These are phyloP conservation scores for Anthostomella pinea DNA, from an alignment of 2,329 filamentous ascomycete species.

Conservation along the genomic window DNA sequence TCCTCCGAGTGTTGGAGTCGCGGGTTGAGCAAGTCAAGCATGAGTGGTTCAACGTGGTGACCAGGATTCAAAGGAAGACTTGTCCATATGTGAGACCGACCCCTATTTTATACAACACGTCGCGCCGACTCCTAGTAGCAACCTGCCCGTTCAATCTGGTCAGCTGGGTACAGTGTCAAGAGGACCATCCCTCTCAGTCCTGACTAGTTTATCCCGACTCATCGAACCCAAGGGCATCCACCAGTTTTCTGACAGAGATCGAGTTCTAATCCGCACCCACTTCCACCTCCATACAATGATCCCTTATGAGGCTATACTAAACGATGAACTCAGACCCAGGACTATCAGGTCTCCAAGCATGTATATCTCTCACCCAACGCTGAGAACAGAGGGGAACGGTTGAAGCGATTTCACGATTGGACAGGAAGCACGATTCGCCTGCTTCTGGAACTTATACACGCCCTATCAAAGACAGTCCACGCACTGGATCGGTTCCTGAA, in stretches of 20 bases:
- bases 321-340: slow-evolving; percentile 4
- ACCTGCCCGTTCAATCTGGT: too few relatives aligned
- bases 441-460: slow-evolving; percentile 7
- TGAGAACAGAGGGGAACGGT: slow-evolving; percentile 6
- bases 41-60: slow-evolving; percentile 12
- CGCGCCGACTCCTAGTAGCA: too few relatives aligned
- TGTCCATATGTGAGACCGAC: slow-evolving; percentile 5
- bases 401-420: slow-evolving; percentile 10
- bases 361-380: slow-evolving; percentile 7
- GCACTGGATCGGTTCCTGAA: slow-evolving; percentile 7
- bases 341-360: slow-evolving; percentile 7
- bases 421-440: slow-evolving; percentile 6
- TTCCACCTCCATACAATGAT: too few relatives aligned
- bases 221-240: too few relatives aligned
- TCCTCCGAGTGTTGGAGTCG: slow-evolving; percentile 7
- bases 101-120: neutral
- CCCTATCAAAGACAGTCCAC: slow-evolving; percentile 4
- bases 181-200: too few relatives aligned
- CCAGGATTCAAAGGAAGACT: slow-evolving; percentile 8
- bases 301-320: neutral
- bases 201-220: too few relatives aligned
- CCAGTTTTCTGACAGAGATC: too few relatives aligned
- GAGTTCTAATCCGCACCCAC: too few relatives aligned
- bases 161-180: too few relatives aligned
- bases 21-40: slow-evolving; percentile 11